Evolutionary conservation across 2,329 filamentous ascomycete genomes (phyloP).

Genomic region (Pseudogymnoascus sp.): DNA sequence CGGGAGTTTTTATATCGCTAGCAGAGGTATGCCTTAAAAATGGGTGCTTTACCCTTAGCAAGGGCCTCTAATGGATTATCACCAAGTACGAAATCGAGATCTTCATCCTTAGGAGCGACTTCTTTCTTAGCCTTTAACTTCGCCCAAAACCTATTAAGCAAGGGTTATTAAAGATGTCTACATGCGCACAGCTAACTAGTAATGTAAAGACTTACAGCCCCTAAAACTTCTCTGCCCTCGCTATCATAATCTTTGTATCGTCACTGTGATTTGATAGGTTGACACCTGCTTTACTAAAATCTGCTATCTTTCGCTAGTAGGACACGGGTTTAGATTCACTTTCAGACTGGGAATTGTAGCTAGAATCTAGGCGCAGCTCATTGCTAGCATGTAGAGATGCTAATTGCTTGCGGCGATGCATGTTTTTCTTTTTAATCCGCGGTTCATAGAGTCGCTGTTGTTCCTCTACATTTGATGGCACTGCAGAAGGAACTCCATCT

Average conservation of each 20-base stretch:
- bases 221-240: constrained; percentile 16
- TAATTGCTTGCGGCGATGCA: neutral
- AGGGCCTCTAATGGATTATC: constrained; percentile 13
- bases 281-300: constrained; percentile 15
- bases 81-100: neutral
- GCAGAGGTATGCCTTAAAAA: constrained; percentile 20
- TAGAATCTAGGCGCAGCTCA: constrained; percentile 12
- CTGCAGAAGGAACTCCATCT: neutral
- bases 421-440: neutral
- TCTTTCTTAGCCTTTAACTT: neutral
- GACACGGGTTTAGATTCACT: constrained; percentile 13
- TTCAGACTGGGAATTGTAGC: constrained; percentile 14
- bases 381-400: neutral
- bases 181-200: constrained; percentile 2
- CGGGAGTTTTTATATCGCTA: constrained; percentile 17
- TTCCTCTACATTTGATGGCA: neutral
- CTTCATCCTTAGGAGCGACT: neutral
- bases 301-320: constrained; percentile 15
- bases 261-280: constrained; percentile 18
- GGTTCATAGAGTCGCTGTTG: neutral
- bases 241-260: constrained; percentile 17
- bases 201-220: constrained; percentile 14
- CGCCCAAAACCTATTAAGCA: constrained; percentile 15
- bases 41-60: constrained; percentile 13
- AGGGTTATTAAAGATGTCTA: constrained; percentile 11